Conservation (phyloP, 805 yeast species). For the Pichia rugopelliculosa region DNA sequence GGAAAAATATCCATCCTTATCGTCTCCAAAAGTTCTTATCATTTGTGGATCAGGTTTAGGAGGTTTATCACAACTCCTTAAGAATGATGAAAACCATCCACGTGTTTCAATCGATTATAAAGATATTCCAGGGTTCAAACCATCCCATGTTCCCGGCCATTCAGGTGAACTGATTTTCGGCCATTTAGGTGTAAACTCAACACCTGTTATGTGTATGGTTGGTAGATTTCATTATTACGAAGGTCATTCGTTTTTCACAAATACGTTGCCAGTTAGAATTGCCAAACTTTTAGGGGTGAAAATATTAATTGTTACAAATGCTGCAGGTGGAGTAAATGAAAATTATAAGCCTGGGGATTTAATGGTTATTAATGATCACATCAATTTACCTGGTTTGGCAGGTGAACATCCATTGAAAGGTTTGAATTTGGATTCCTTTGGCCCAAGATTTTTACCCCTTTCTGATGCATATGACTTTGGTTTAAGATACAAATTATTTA, state of each 20-base stretch:
- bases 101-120: constrained; percentile 51
- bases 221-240: constrained; percentile 92
- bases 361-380: constrained; percentile 85
- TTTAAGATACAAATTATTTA: constrained; percentile 55
- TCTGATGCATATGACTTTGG: constrained; percentile 83
- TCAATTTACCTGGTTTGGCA: constrained; percentile 84
- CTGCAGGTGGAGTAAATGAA: constrained; percentile 84
- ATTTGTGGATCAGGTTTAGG: constrained; percentile 96
- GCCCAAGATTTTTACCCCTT: constrained; percentile 81
- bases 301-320: constrained; percentile 79
- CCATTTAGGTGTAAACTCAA: constrained; percentile 52
- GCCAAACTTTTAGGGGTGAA: constrained; percentile 56
- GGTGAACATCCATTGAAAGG: constrained; percentile 88
- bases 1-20: constrained; percentile 8
- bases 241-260: constrained; percentile 75
- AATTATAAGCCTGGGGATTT: constrained; percentile 73
- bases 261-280: constrained; percentile 81
- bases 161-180: constrained; percentile 81
- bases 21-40: constrained; percentile 58
- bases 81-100: constrained; percentile 19
- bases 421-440: constrained; percentile 69
- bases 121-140: constrained; percentile 72
- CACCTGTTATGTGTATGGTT: constrained; percentile 87
- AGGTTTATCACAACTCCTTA: constrained; percentile 58
- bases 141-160: constrained; percentile 87